These are phyloP conservation scores for Apiosordaria backusii DNA, from an alignment of 495 filamentous ascomycete species.

Conservation along the genomic window DNA sequence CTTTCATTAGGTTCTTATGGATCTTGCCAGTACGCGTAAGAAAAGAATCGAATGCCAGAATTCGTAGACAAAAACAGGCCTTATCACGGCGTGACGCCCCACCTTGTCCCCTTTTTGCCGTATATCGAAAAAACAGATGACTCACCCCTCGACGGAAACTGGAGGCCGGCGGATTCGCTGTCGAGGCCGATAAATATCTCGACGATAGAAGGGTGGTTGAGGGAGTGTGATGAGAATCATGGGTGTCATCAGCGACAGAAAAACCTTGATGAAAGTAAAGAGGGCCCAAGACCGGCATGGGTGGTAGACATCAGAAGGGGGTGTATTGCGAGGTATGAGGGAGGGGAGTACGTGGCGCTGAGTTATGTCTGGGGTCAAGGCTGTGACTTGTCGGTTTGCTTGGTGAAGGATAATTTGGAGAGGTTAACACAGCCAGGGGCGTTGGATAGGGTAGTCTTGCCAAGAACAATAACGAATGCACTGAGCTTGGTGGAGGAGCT, in stretches of 20 bases:
- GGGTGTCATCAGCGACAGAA: constrained; percentile 6
- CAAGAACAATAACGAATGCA: constrained; percentile 29
- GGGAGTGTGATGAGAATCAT: constrained; percentile 18
- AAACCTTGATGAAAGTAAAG: no score
- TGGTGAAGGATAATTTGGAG: constrained; percentile 6
- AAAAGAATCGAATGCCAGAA: not conserved
- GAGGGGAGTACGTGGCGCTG: constrained; percentile 18
- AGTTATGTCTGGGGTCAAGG: constrained; percentile 29
- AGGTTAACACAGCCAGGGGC: constrained; percentile 1
- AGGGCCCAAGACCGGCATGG: not conserved
- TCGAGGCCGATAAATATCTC: constrained; percentile 15
- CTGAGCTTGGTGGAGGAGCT: constrained; percentile 23
- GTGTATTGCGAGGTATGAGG: constrained; percentile 14
- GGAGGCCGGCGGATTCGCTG: constrained; percentile 13
- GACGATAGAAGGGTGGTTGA: constrained; percentile 12
- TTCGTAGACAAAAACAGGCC: constrained; percentile 8
- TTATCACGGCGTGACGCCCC: constrained; percentile 16
- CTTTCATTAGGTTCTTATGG: not conserved
- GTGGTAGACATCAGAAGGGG: constrained; percentile 19
- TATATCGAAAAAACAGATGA: constrained; percentile 21
- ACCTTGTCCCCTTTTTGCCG: constrained; percentile 18
- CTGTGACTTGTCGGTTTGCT: constrained; percentile 1
- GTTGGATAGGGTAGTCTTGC: constrained; percentile 11
- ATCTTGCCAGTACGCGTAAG: not conserved
- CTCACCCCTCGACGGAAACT: not conserved